These are phyloP conservation scores for Aspergillus brasiliensis DNA, from an alignment of 2,329 filamentous ascomycete species.

Conservation along the genomic window DNA sequence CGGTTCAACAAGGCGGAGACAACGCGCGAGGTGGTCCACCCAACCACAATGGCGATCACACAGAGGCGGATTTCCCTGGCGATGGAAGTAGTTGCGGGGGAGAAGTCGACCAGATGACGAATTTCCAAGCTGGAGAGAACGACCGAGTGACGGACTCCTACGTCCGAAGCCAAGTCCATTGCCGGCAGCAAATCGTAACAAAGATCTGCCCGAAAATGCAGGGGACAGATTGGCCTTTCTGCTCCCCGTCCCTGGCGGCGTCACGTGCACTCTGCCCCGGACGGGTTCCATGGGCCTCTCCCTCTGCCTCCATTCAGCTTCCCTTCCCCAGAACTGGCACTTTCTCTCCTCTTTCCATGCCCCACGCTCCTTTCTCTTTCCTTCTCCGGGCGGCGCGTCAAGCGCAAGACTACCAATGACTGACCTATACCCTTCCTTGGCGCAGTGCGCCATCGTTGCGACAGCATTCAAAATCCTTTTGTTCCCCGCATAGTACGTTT, in stretches of 20 bases:
- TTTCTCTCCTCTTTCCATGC: background rate
- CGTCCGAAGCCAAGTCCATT: slow-evolving; percentile 44
- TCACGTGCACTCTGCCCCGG: slow-evolving; percentile 24
- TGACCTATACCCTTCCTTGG: slow-evolving; percentile 81
- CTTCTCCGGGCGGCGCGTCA: slow-evolving; percentile 20
- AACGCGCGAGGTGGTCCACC: slow-evolving; percentile 46
- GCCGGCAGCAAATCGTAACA: background rate
- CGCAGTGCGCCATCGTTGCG: slow-evolving; percentile 83
- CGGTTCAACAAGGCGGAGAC: slow-evolving; percentile 35
- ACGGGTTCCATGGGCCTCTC: slow-evolving; percentile 12
- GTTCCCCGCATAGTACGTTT: slow-evolving; percentile 87
- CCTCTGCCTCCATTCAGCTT: background rate
- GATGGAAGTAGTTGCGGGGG: slow-evolving; percentile 51
- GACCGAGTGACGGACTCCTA: slow-evolving; percentile 50
- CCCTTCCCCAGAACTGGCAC: background rate
- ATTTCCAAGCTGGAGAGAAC: slow-evolving; percentile 48
- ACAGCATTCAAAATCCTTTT: slow-evolving; percentile 88
- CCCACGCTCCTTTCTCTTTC: background rate
- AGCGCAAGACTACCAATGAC: slow-evolving; percentile 59
- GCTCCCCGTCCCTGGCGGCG: background rate
- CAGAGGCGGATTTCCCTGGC: slow-evolving; percentile 55
- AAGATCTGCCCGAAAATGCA: background rate
- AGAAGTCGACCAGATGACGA: slow-evolving; percentile 55
- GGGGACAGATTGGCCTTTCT: slow-evolving; percentile 24
- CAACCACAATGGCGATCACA: slow-evolving; percentile 53